Evolutionary conservation across 495 filamentous ascomycete genomes (phyloP).

Genomic region (Neurospora sublineolata): DNA sequence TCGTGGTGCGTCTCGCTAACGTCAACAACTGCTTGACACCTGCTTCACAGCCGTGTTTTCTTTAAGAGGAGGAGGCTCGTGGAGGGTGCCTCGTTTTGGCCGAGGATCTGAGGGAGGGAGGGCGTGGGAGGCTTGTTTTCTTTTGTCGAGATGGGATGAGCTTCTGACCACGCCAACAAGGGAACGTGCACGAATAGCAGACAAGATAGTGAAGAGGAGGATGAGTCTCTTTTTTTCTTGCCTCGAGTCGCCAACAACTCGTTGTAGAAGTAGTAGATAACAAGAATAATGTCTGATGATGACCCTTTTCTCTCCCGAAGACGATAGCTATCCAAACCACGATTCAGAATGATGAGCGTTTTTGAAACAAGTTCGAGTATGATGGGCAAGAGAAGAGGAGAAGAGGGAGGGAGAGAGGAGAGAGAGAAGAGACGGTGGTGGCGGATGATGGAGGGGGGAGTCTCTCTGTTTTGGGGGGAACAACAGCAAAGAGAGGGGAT

Average conservation of each 20-base stretch:
- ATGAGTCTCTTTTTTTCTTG: background rate
- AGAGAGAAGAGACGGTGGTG: constrained; percentile 6
- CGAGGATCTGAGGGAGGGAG: background rate
- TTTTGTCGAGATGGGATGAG: background rate
- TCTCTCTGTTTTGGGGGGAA: background rate
- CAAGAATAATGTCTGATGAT: background rate
- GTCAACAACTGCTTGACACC: background rate
- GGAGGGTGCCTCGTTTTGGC: background rate
- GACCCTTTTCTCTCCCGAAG: background rate
- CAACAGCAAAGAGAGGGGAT: background rate
- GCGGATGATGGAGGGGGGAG: background rate
- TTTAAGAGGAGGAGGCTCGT: background rate
- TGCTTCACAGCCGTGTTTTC: background rate
- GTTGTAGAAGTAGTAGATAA: background rate
- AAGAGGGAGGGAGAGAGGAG: background rate
- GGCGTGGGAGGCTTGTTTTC: background rate
- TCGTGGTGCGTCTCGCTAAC: background rate
- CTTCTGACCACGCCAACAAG: background rate
- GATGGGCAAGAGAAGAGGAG: background rate
- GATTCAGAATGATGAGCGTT: background rate
- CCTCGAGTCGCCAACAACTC: background rate
- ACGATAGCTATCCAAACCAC: background rate
- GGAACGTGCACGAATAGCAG: background rate
- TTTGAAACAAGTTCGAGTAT: background rate
- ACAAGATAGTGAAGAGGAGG: background rate